phyloP scores from a whole-genome alignment of 2,329 filamentous ascomycete species.

The Aspergillus costaricaensis region DNA sequence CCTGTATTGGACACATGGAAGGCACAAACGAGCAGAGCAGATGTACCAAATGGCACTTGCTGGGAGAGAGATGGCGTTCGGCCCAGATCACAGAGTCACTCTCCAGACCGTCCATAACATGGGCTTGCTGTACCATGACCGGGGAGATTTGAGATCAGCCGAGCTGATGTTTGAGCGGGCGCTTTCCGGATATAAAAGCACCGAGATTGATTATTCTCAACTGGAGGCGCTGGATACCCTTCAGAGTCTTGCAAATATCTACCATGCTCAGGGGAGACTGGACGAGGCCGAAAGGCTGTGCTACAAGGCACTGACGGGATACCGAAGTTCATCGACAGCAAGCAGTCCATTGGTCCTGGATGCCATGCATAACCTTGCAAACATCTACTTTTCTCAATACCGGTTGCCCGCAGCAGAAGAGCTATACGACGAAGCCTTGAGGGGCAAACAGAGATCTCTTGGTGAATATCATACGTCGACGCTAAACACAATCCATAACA shows the following conservation, averaged over 20 bases:
- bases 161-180: background rate
- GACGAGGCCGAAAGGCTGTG: background rate
- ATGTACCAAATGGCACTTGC: background rate
- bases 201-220: background rate
- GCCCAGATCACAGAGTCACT: constrained; percentile 21
- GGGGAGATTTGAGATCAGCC: background rate
- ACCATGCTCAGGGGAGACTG: constrained; percentile 6
- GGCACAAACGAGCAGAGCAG: background rate
- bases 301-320: background rate
- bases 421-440: constrained; percentile 21
- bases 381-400: constrained; percentile 24
- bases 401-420: constrained; percentile 25
- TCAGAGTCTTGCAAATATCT: background rate
- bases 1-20: background rate
- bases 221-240: background rate
- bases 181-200: background rate
- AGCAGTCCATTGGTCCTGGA: background rate
- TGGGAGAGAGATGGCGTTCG: constrained; percentile 21
- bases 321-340: background rate
- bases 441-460: constrained; percentile 9
- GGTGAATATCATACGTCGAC: background rate
- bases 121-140: background rate
- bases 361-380: constrained; percentile 29
- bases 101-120: constrained; percentile 10
- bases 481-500: background rate